Conservation (phyloP, 305 asterid genomes). For the Rubia tinctorum region DNA sequence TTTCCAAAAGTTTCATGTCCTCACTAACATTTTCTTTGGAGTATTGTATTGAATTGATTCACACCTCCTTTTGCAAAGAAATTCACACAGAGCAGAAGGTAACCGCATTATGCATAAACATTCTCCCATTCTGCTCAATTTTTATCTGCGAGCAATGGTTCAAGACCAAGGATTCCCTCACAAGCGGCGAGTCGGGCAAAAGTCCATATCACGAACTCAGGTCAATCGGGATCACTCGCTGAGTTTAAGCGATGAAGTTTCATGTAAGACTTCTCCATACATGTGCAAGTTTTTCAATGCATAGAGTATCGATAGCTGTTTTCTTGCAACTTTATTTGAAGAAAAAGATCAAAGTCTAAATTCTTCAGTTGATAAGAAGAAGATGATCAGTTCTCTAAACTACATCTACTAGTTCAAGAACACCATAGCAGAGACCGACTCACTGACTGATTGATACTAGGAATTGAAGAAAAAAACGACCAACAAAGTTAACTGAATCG, state of each 20-base stretch:
- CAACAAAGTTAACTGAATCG: neutral
- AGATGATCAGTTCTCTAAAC: constrained; percentile 30
- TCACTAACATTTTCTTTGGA: neutral
- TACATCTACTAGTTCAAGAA: constrained; percentile 12
- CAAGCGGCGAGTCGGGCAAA: no score
- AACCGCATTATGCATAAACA: neutral
- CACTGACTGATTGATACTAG: neutral
- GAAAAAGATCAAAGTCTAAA: constrained; percentile 31
- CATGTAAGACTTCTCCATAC: no score
- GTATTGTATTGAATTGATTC: neutral
- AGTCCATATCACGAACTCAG: no score
- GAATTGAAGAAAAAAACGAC: neutral
- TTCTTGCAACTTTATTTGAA: constrained; percentile 36
- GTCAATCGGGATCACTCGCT: no score
- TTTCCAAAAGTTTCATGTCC: neutral
- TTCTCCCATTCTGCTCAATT: neutral
- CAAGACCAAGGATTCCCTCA: neutral
- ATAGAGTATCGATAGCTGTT: neutral
- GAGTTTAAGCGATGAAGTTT: no score
- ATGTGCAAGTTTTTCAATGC: neutral
- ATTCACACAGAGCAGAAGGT: neutral
- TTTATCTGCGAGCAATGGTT: neutral
- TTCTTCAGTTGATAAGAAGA: constrained; percentile 24
- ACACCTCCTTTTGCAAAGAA: neutral
- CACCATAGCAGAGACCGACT: constrained; percentile 2